Conservation (phyloP, 1,284 basidiomycete genomes). For the Caloboletus firmus region DNA sequence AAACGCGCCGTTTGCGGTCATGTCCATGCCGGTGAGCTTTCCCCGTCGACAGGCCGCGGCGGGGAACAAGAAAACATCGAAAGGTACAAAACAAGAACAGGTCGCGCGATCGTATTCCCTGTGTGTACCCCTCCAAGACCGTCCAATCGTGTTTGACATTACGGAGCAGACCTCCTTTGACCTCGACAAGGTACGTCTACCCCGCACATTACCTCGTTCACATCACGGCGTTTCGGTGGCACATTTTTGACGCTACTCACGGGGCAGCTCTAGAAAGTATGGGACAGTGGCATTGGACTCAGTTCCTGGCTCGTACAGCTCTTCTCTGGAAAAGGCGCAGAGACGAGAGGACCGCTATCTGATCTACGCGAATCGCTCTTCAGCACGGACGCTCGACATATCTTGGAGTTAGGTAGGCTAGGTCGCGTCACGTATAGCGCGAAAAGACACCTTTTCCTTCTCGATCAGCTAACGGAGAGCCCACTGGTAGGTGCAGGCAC, state of each 20-base stretch:
- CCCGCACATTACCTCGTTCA: background rate
- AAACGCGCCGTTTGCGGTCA: conserved; percentile 52
- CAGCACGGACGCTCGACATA: conserved; percentile 37
- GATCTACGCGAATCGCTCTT: conserved; percentile 41
- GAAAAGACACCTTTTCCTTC: background rate
- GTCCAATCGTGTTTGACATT: conserved; percentile 46
- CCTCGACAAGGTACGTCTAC: conserved; percentile 75
- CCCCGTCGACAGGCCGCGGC: conserved; percentile 23
- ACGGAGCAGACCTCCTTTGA: conserved; percentile 84
- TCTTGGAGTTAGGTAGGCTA: conserved; percentile 66
- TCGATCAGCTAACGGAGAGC: background rate
- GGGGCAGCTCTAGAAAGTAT: conserved; percentile 69
- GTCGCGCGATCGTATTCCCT: conserved; percentile 49
- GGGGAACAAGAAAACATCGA: conserved; percentile 2
- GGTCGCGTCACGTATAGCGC: background rate
- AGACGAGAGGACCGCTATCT: background rate
- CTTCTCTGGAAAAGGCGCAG: conserved; percentile 6
- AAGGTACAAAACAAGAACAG: conserved; percentile 62
- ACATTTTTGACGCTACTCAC: conserved; percentile 17
- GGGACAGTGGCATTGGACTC: conserved; percentile 86
- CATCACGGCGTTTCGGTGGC: background rate
- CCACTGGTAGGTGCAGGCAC: conserved; percentile 68
- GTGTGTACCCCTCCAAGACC: conserved; percentile 39
- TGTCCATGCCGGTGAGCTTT: conserved; percentile 67
- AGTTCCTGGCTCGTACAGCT: conserved; percentile 67